Evolutionary conservation across 2,329 filamentous ascomycete genomes (phyloP).

Genomic region (Sporothrix phasma): DNA sequence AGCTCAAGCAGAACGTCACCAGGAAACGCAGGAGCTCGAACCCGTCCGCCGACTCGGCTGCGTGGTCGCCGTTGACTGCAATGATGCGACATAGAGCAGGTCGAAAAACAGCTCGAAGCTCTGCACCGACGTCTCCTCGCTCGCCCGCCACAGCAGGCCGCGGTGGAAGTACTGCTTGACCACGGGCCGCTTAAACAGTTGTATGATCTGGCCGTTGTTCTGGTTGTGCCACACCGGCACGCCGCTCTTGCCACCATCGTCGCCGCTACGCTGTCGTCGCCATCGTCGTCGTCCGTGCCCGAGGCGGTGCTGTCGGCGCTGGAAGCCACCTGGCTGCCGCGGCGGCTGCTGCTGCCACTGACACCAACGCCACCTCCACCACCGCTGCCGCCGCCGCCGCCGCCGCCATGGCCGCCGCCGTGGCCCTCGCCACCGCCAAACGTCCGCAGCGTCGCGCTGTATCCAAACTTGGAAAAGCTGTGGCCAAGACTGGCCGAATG

Average conservation of each 20-base stretch:
- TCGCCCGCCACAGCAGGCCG: conserved; percentile 52
- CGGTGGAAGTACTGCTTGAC: conserved; percentile 58
- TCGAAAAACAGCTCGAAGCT: conserved; percentile 57
- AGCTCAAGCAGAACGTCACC: conserved; percentile 52
- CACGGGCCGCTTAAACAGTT: conserved; percentile 48
- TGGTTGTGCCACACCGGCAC: conserved; percentile 20
- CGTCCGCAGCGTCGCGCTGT: conserved; percentile 46
- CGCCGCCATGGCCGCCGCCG: neutral
- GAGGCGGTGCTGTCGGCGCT: conserved; percentile 12
- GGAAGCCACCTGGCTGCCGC: neutral
- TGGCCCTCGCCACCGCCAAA: conserved; percentile 22
- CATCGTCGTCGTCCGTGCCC: conserved; percentile 13
- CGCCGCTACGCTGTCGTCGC: conserved; percentile 14
- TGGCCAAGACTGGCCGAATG: conserved; percentile 41
- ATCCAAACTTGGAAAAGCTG: conserved; percentile 55
- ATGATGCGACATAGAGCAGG: conserved; percentile 54
- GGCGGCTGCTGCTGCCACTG: conserved; percentile 5
- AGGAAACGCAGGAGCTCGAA: conserved; percentile 47
- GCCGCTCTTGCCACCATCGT: conserved; percentile 1
- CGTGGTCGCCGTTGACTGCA: conserved; percentile 51
- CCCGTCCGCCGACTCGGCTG: conserved; percentile 45
- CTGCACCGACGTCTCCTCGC: conserved; percentile 48
- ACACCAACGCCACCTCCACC: neutral
- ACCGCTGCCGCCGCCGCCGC: neutral
- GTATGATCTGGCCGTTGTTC: conserved; percentile 35